Evolutionary conservation across 352 stramenopile species (phyloP).

Genomic region (Globisporangium paroecandrum): DNA sequence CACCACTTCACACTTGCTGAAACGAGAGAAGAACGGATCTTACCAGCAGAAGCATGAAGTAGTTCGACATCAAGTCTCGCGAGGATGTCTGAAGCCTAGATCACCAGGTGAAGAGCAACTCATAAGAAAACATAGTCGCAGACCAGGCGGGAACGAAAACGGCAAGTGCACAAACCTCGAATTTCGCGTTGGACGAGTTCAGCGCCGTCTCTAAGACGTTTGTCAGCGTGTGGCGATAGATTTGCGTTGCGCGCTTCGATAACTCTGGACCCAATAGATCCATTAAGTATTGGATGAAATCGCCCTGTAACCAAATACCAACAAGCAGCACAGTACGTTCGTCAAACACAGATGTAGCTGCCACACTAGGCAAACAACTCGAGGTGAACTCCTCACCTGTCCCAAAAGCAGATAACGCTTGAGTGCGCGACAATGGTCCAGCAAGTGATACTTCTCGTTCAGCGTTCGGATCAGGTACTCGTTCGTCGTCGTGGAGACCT

Average conservation of each 20-base stretch:
- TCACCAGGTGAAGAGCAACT: neutral
- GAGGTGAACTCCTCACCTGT: constrained; percentile 54
- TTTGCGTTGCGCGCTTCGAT: constrained; percentile 83
- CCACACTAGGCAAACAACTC: neutral
- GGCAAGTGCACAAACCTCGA: constrained; percentile 59
- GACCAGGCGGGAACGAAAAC: neutral
- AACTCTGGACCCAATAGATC: constrained; percentile 90
- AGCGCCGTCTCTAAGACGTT: constrained; percentile 94
- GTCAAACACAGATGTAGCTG: neutral
- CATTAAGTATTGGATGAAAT: constrained; percentile 97
- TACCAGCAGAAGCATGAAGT: constrained; percentile 69
- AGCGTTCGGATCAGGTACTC: constrained; percentile 90
- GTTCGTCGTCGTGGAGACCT: constrained; percentile 81
- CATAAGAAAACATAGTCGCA: neutral
- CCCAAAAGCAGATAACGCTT: constrained; percentile 98
- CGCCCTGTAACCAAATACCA: constrained; percentile 58
- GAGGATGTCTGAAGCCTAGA: constrained; percentile 87
- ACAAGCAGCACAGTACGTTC: neutral
- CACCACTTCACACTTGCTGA: neutral
- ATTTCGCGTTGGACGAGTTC: constrained; percentile 94
- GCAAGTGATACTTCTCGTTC: constrained; percentile 91
- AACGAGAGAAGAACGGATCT: neutral
- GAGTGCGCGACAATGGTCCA: constrained; percentile 94
- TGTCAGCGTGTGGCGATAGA: constrained; percentile 95
- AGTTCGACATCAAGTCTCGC: constrained; percentile 91